phyloP scores from a whole-genome alignment of 2,329 filamentous ascomycete species.

The Botryotinia globosa region DNA sequence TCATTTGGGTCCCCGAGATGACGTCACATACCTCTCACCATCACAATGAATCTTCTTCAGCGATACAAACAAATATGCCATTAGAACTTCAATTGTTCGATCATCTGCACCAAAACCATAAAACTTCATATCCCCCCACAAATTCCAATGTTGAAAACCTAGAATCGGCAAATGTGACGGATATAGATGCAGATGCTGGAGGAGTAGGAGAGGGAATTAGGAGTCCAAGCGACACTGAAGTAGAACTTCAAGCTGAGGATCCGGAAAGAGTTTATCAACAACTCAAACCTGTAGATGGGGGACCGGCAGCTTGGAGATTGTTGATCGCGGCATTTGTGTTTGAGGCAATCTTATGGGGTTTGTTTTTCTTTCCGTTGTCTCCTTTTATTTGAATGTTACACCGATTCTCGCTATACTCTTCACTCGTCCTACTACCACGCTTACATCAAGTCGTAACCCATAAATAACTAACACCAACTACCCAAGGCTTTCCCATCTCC shows the following conservation, averaged over 20 bases:
- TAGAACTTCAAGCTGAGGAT: neutral
- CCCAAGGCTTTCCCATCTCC: slow-evolving; percentile 7
- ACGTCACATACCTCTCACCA: neutral
- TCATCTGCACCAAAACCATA: neutral
- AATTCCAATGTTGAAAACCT: neutral
- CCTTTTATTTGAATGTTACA: neutral
- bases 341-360: neutral
- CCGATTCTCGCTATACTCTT: neutral
- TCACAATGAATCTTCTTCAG: neutral
- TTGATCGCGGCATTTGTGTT: neutral
- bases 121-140: neutral
- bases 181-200: neutral
- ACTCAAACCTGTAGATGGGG: neutral
- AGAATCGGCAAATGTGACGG: neutral
- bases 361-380: neutral
- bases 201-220: neutral
- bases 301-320: neutral
- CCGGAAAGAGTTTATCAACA: slow-evolving; percentile 1
- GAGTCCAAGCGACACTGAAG: neutral
- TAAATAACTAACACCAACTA: neutral
- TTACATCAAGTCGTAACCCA: neutral
- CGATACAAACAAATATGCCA: neutral
- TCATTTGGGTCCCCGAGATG: neutral
- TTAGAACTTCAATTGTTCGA: neutral
- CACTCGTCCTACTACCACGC: neutral